Base-by-base conservation (phyloP, 768 basidiomycete genomes). In the Leucocoprinus leucothites region DNA sequence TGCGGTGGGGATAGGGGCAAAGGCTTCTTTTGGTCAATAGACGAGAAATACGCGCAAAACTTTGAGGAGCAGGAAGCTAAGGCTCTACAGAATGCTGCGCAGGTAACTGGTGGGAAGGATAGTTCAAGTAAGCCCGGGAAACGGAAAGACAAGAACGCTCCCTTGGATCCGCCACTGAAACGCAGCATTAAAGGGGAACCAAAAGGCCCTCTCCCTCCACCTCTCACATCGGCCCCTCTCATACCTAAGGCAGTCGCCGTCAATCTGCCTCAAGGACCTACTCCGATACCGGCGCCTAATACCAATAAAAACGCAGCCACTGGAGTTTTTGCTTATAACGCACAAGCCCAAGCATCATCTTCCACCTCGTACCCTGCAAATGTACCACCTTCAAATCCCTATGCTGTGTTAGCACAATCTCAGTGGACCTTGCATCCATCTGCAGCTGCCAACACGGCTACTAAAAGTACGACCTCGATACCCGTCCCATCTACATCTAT, bases 21-120 rank as follows among this genome's bases (percentile, higher is more conserved):
- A 68, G 95, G 94, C 1, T 93, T 87, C 60, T 92, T 94, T 60
- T 98, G 95, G 95, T 87, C 89, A 18, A 77, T 97, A 28, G 94
- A 96, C 63, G 85, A 87, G 42, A 80, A 83, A 53, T 78, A 78
- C 65, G 81, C 85, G 50, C 85, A 84, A 55, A 75, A 75, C 34
- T 80, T 91, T 42, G 84, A 86, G 65, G 87, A 88, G 58, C 87
- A 87, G 62, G 86, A 89, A 57, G 74, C 73, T 19, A 82, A 82
- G 72, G 71, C 69, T 61, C 68, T 75, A 58, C 65, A 72, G 65
- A 61, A 69, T 16, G 71, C 68, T n/a, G 64, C 70, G 6, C 70
- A 72, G 40, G 61, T 67, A 26, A 67, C 63, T 24, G 44, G 67
- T 58, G 43, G 74, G 16, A 61, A 69, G 49, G 73, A 75, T 31